Evolutionary conservation across 345 rosid genomes (phyloP).

Genomic region (Cochlearia excelsa): DNA sequence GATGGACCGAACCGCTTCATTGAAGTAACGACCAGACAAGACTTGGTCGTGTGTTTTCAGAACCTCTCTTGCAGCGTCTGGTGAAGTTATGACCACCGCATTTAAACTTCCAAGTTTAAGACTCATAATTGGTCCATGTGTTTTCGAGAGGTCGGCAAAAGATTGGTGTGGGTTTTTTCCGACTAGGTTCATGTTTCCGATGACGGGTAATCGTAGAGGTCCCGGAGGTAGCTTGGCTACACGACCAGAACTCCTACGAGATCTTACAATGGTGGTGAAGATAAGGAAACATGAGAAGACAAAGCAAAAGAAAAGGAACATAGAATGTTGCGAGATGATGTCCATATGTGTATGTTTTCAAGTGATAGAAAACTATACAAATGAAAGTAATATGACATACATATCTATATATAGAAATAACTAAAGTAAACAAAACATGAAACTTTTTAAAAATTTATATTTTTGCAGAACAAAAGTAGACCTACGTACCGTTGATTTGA

Average conservation of each 20-base stretch:
- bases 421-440: too few species aligned
- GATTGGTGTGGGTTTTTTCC: slow-evolving; percentile 39
- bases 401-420: too few species aligned
- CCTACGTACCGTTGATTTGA: too few species aligned
- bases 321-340: not conserved
- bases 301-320: slow-evolving; percentile 19
- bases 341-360: not conserved
- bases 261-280: slow-evolving; percentile 12
- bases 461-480: too few species aligned
- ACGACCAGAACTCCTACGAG: not conserved
- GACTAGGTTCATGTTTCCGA: slow-evolving; percentile 45
- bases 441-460: too few species aligned
- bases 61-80: slow-evolving; percentile 33
- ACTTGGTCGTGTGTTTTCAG: slow-evolving; percentile 36
- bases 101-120: slow-evolving; percentile 33
- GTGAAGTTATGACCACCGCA: slow-evolving; percentile 28
- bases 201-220: slow-evolving; percentile 36
- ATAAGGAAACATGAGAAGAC: slow-evolving; percentile 18
- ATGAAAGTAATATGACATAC: too few species aligned
- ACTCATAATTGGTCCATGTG: slow-evolving; percentile 44
- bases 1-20: slow-evolving; percentile 16
- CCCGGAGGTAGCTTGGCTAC: slow-evolving; percentile 24
- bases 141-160: slow-evolving; percentile 39
- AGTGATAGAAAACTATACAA: too few species aligned
- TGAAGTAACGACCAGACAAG: slow-evolving; percentile 26